These are phyloP conservation scores for Epicoccum sorghinum DNA, from an alignment of 2,329 filamentous ascomycete species.

Conservation along the genomic window DNA sequence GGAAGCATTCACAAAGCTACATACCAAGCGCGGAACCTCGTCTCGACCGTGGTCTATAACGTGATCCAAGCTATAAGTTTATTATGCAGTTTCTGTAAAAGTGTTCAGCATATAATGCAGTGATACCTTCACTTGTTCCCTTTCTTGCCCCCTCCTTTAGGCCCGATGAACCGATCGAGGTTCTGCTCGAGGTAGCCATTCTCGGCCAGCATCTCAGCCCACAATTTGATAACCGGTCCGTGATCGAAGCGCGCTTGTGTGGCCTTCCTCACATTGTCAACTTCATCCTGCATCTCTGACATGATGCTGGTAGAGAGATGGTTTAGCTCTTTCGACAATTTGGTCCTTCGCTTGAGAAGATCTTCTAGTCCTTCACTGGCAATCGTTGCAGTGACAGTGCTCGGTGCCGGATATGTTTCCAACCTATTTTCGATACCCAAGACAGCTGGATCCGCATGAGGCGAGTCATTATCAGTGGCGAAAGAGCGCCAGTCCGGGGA, in stretches of 20 bases:
- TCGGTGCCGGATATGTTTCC: slow-evolving; percentile 17
- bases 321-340: slow-evolving; percentile 21
- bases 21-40: too few species aligned
- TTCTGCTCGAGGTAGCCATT: slow-evolving; percentile 62
- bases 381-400: slow-evolving; percentile 22
- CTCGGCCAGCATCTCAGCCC: slow-evolving; percentile 72
- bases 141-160: slow-evolving; percentile 1
- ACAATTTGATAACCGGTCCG: slow-evolving; percentile 69
- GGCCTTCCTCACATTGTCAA: slow-evolving; percentile 60
- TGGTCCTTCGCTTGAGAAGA: slow-evolving; percentile 28
- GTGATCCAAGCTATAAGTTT: too few species aligned
- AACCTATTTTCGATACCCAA: slow-evolving; percentile 27
- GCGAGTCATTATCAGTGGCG: slow-evolving; percentile 34
- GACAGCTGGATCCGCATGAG: slow-evolving; percentile 17
- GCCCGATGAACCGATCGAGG: slow-evolving; percentile 26
- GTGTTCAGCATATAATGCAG: neutral
- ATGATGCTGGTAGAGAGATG: slow-evolving; percentile 51
- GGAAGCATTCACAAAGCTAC: too few species aligned
- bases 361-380: slow-evolving; percentile 24
- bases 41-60: too few species aligned
- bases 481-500: slow-evolving; percentile 54
- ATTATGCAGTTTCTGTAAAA: too few species aligned
- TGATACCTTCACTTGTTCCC: neutral
- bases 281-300: slow-evolving; percentile 55
- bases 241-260: slow-evolving; percentile 69